phyloP scores from a whole-genome alignment of 2,329 filamentous ascomycete genomes.

The Fusarium transvaalense region DNA sequence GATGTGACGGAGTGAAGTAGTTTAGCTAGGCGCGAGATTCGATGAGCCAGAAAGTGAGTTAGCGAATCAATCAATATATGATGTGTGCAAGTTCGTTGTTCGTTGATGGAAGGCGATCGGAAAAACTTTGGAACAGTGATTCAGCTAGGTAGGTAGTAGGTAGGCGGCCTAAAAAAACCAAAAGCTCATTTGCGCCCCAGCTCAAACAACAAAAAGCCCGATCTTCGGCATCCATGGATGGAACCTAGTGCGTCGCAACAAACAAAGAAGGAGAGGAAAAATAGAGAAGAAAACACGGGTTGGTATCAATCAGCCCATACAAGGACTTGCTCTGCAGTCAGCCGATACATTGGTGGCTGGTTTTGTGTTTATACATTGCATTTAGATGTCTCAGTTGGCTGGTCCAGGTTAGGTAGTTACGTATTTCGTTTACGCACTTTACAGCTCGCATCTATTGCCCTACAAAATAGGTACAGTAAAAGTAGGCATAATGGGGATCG shows the following conservation, averaged over 20 bases:
- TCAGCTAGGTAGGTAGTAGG: too few species aligned
- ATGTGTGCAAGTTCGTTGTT: slow-evolving; percentile 9
- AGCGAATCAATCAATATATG: neutral
- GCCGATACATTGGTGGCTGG: slow-evolving; percentile 21
- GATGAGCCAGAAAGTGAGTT: neutral
- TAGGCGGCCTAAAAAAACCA: neutral
- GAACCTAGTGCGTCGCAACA: neutral
- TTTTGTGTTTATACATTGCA: slow-evolving; percentile 1
- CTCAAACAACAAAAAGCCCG: slow-evolving; percentile 1
- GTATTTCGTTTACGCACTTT: neutral
- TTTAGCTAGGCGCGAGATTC: neutral
- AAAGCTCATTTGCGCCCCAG: slow-evolving; percentile 8
- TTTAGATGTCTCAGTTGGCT: slow-evolving; percentile 8
- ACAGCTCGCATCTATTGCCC: neutral
- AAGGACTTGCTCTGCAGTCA: slow-evolving; percentile 17
- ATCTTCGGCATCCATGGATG: neutral
- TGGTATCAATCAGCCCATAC: neutral
- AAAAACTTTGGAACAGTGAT: slow-evolving; percentile 30
- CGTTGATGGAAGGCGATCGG: slow-evolving; percentile 22
- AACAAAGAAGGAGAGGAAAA: slow-evolving; percentile 21
- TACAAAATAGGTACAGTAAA: too few species aligned
- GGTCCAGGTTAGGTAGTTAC: neutral
- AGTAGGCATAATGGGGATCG: neutral
- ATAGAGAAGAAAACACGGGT: neutral
- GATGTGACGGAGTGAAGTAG: neutral